A percentile compares a stretch with the other conserved stretches of the same genome.
phyloP scores from a whole-genome alignment of 345 rosid genomes.

The Salix caprea region DNA sequence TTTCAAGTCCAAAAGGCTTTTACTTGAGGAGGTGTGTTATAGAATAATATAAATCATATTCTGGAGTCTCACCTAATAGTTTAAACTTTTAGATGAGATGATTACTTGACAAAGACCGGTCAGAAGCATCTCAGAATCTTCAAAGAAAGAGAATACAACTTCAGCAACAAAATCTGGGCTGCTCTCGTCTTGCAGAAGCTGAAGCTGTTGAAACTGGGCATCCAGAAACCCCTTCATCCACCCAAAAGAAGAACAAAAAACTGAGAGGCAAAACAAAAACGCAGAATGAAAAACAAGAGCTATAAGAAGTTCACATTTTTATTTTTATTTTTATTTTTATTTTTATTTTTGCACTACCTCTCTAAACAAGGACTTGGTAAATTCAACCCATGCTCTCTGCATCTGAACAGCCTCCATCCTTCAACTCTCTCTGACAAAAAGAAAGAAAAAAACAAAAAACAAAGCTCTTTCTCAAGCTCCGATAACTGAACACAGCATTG shows the following conservation, averaged over 20 bases:
- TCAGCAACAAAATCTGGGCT: conserved; percentile 93
- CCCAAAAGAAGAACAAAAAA: not conserved
- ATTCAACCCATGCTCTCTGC: conserved; percentile 72
- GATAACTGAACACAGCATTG: not conserved
- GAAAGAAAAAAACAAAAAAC: not conserved
- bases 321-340: not conserved
- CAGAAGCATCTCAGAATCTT: conserved; percentile 76
- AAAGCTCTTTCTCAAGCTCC: not conserved
- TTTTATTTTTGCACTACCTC: conserved; percentile 45
- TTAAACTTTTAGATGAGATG: too few species aligned
- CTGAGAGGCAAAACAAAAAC: not conserved
- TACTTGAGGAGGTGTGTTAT: too few species aligned
- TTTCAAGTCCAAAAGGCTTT: too few species aligned
- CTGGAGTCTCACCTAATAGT: too few species aligned
- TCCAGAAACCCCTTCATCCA: conserved; percentile 75
- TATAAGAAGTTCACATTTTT: not conserved
- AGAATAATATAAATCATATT: too few species aligned
- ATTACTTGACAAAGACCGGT: too few species aligned
- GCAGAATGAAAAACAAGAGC: not conserved
- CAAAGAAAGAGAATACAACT: conserved; percentile 89
- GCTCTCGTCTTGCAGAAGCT: conserved; percentile 91
- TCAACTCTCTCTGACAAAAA: not conserved
- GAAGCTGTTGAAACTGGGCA: conserved; percentile 77
- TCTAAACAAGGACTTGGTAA: conserved; percentile 65
- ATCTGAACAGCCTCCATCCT: conserved; percentile 74